A percentile compares a stretch with the other conserved stretches of the same genome.
Evolutionary conservation across 768 basidiomycete species (phyloP).

Genomic region (Suillus clintonianus): DNA sequence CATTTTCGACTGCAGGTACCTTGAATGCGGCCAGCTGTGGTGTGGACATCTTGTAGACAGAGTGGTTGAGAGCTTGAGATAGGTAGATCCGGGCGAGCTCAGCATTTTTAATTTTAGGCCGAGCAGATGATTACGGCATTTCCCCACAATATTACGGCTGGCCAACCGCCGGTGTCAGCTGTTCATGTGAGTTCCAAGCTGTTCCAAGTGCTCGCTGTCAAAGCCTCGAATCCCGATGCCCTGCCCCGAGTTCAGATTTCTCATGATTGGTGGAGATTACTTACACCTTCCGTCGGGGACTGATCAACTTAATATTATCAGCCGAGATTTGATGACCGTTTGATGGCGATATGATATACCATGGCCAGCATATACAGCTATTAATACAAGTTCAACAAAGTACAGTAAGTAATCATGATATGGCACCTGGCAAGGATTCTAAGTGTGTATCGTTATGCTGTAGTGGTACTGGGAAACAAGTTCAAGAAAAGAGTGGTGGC

Average conservation of each 20-base stretch:
- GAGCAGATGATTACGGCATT: neutral
- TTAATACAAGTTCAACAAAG: neutral
- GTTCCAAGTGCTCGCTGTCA: no score
- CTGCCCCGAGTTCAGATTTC: no score
- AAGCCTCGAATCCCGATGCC: no score
- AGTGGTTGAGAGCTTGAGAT: conserved; percentile 4
- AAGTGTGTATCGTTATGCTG: neutral
- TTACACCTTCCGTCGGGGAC: no score
- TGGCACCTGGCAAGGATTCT: neutral
- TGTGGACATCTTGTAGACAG: conserved; percentile 52
- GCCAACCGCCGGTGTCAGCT: neutral
- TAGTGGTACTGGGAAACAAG: neutral
- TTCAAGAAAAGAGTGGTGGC: no score
- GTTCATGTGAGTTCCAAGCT: no score
- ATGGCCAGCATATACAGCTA: neutral
- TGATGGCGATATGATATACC: no score
- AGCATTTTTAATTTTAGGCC: neutral
- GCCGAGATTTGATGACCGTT: no score
- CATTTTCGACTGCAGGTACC: conserved; percentile 86
- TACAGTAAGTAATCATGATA: neutral
- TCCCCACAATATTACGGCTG: neutral
- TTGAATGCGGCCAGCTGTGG: conserved; percentile 86
- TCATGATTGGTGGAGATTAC: no score
- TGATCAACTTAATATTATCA: no score
- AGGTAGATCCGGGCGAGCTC: neutral